Evolutionary conservation across 371 early-diverging fungal species (phyloP).

Genomic region (Sporodiniella umbellata): DNA sequence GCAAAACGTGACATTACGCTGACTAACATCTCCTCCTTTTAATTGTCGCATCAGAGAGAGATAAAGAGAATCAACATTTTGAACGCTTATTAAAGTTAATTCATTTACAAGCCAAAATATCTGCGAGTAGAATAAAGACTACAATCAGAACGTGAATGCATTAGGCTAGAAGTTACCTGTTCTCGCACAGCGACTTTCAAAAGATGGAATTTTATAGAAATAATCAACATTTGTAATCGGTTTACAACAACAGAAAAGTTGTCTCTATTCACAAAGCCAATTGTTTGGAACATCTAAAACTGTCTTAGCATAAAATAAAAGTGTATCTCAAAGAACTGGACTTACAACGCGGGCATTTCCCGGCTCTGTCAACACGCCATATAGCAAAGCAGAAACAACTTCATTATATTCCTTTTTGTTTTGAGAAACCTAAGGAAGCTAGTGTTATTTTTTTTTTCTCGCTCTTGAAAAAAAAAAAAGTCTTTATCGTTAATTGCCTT

Average conservation of each 20-base stretch:
- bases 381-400: conserved; percentile 63
- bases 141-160: no score
- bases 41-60: conserved; percentile 59
- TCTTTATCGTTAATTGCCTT: conserved; percentile 25
- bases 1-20: conserved; percentile 47
- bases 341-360: conserved; percentile 38
- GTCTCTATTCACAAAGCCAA: conserved; percentile 67
- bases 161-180: conserved; percentile 29
- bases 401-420: conserved; percentile 58
- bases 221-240: conserved; percentile 48
- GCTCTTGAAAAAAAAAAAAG: no score
- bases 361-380: conserved; percentile 57
- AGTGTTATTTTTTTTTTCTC: neutral
- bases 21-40: conserved; percentile 58
- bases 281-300: conserved; percentile 53
- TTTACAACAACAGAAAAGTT: conserved; percentile 49
- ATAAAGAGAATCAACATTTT: conserved; percentile 56
- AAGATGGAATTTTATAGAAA: conserved; percentile 42
- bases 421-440: conserved; percentile 36
- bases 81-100: conserved; percentile 48
- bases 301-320: neutral
- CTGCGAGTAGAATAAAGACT: conserved; percentile 13
- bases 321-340: neutral
- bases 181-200: conserved; percentile 38
- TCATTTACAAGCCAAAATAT: conserved; percentile 65